Conservation (phyloP, 2,329 filamentous ascomycete genomes). For the Aspergillus sp. region DNA sequence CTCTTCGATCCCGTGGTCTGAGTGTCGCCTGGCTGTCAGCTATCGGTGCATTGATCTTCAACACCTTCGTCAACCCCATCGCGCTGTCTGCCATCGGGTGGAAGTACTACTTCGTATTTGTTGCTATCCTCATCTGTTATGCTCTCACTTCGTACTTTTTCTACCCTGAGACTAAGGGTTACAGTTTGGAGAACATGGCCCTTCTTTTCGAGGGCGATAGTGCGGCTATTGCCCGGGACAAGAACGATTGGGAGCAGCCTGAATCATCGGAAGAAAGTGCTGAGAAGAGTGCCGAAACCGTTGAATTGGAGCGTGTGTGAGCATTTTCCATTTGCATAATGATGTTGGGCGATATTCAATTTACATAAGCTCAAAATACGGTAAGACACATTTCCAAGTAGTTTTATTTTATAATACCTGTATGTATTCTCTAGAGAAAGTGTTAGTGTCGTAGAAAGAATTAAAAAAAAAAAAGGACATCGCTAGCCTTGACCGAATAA, state of each 20-base stretch:
- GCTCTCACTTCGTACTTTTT: slow-evolving; percentile 9
- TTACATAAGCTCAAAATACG: not conserved
- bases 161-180: slow-evolving; percentile 16
- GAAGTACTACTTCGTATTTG: slow-evolving; percentile 25
- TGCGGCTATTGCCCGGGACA: not conserved
- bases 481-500: too few species aligned
- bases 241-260: not conserved
- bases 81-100: slow-evolving; percentile 22
- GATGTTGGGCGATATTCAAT: not conserved
- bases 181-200: slow-evolving; percentile 15
- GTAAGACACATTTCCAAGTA: too few species aligned
- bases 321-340: not conserved
- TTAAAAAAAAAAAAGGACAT: too few species aligned
- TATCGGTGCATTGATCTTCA: slow-evolving; percentile 19
- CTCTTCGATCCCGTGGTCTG: slow-evolving; percentile 25
- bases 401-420: too few species aligned
- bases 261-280: not conserved
- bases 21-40: slow-evolving; percentile 20
- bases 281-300: not conserved
- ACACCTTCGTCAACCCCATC: slow-evolving; percentile 24
- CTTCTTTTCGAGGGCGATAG: slow-evolving; percentile 11
- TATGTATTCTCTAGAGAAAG: too few species aligned
- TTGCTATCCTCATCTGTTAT: slow-evolving; percentile 12
- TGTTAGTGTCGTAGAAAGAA: too few species aligned
- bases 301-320: not conserved